A percentile compares a stretch with the other conserved stretches of the same genome.
Evolutionary conservation across 2,329 filamentous ascomycete genomes (phyloP).

Genomic region (Phyllachora maydis): DNA sequence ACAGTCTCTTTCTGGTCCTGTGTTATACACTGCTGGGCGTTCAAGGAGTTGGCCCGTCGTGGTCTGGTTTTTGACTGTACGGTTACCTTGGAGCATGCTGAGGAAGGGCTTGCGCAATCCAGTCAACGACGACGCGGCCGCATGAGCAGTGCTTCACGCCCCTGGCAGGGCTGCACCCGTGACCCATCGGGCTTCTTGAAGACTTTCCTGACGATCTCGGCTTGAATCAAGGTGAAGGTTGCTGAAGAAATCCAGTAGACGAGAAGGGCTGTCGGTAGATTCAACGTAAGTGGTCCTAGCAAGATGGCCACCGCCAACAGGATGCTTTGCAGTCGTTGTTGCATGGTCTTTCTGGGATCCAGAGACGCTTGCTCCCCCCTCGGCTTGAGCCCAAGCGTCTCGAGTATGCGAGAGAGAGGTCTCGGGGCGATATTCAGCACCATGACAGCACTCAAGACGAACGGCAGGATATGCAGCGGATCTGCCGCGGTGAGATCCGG

Average conservation of each 20-base stretch:
- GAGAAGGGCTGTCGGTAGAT: constrained; percentile 19
- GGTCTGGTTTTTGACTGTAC: too few relatives aligned
- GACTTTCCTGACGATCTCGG: constrained; percentile 4
- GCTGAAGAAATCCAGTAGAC: constrained; percentile 20
- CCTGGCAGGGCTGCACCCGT: too few relatives aligned
- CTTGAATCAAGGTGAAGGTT: constrained; percentile 6
- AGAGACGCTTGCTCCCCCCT: not conserved
- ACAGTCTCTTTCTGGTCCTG: too few relatives aligned
- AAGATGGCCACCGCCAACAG: constrained; percentile 10
- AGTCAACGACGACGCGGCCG: too few relatives aligned
- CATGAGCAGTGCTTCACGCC: too few relatives aligned
- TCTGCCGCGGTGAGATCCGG: constrained; percentile 29
- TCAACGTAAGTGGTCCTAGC: constrained; percentile 15
- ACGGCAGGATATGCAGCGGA: constrained; percentile 25
- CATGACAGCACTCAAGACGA: constrained; percentile 16
- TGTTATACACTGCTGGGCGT: too few relatives aligned
- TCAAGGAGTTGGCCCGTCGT: too few relatives aligned
- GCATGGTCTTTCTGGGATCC: not conserved
- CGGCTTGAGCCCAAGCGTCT: not conserved
- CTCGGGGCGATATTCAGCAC: constrained; percentile 7
- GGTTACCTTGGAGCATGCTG: too few relatives aligned
- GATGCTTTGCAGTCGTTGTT: constrained; percentile 8
- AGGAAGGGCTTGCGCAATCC: too few relatives aligned
- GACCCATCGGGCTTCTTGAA: constrained; percentile 4
- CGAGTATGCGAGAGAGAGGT: not conserved